Evolutionary conservation across 371 early-diverging fungal genomes (phyloP).

Genomic region (Syncephalastrum monosporum): DNA sequence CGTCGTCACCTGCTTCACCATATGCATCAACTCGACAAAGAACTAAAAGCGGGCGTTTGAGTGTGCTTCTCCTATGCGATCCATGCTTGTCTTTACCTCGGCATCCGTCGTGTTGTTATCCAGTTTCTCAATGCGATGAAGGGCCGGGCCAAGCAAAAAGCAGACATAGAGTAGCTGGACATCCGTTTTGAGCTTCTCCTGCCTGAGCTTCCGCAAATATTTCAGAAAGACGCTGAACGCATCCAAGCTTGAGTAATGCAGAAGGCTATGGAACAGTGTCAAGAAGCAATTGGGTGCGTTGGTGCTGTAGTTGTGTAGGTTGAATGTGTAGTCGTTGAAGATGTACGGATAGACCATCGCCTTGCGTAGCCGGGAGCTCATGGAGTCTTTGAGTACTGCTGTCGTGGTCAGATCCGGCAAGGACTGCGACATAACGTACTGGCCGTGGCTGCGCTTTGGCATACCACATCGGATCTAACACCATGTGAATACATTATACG

Average conservation of each 20-base stretch:
- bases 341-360: constrained; percentile 53
- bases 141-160: constrained; percentile 69
- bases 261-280: constrained; percentile 61
- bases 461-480: constrained; percentile 49
- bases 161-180: constrained; percentile 74
- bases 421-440: constrained; percentile 34
- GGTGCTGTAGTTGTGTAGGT: constrained; percentile 59
- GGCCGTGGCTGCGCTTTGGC: constrained; percentile 38
- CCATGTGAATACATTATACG: not conserved
- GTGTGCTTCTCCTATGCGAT: not conserved
- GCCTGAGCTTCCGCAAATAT: constrained; percentile 31
- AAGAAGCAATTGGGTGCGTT: constrained; percentile 64
- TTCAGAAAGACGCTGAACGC: constrained; percentile 42
- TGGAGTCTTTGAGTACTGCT: constrained; percentile 32
- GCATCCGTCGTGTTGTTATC: constrained; percentile 38
- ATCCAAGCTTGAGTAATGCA: constrained; percentile 65
- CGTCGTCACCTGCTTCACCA: constrained; percentile 49
- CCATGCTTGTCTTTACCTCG: constrained; percentile 31
- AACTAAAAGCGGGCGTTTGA: constrained; percentile 23
- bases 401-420: constrained; percentile 39
- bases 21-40: constrained; percentile 46
- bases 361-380: constrained; percentile 41
- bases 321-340: constrained; percentile 63
- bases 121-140: constrained; percentile 70
- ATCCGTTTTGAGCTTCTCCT: constrained; percentile 59